Base-by-base conservation (phyloP, 2,329 filamentous ascomycete species). In the Dothideomycetes sp. region DNA sequence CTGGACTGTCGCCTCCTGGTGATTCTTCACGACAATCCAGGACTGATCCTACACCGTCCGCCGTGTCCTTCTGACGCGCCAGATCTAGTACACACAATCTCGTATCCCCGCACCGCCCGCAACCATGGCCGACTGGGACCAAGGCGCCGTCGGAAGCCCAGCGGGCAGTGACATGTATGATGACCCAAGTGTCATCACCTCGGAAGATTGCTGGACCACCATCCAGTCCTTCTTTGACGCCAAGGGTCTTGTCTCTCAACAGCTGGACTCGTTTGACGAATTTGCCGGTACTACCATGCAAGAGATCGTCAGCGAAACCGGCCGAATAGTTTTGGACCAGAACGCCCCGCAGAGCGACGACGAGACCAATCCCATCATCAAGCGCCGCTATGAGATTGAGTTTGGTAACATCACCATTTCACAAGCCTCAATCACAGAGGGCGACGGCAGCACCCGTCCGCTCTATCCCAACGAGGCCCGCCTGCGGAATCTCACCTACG, bases 181-280 rank as follows among this genome's bases (percentile, higher is more conserved):
- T 19, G 51, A 53, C 30, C 40, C 44, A 31, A 48, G 47, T 42
- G 45, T 47, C 51, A 94, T 96, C 66, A 94, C 88, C 18, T 85
- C 88, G 45, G 91, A 96, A 68, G 93, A 98, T 65, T 95, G 87
- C 70, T 98, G 93, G 91, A 84, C 83, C 49, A 89, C 96, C 56
- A 96, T 98, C 59, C 87, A 84, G 41, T 84, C 91, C 8, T 96
- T 95, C 70, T 98, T 98, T 66, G 86, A 95, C 52, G 76, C 79
- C 47, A 98, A 96, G 65, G 89, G 91, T 54, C 74, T 98, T 22
- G 91, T 94, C 16, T 94, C 91, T 12, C 89, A 98, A 64, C 91
- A 98, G 68, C 80, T 96, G 47, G 89, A 96, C 60, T 98, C 93
- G 0, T 98, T 94, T 65, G 87, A 98, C 64, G 88, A 96, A 59